These are phyloP conservation scores for Plasmodium yoelii DNA, from an alignment of 169 alveolate species.

Conservation along the genomic window DNA sequence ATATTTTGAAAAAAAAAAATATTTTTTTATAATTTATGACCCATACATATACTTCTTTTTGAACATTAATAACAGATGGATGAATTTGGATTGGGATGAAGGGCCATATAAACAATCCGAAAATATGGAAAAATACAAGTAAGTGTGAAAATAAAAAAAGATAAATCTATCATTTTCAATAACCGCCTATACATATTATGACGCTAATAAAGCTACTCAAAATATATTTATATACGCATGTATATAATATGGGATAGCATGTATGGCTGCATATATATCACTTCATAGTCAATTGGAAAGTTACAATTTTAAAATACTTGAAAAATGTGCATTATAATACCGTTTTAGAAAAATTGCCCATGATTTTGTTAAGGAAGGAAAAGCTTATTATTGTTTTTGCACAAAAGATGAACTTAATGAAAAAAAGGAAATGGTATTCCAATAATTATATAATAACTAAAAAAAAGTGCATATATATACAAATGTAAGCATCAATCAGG, in stretches of 20 bases:
- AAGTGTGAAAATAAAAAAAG: not conserved
- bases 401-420: slow-evolving; percentile 78
- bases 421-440: slow-evolving; percentile 71
- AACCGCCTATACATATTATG: no score
- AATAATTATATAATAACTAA: slow-evolving; percentile 40
- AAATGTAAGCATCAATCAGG: no score
- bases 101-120: slow-evolving; percentile 87
- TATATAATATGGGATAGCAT: not conserved
- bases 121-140: slow-evolving; percentile 37
- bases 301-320: not conserved
- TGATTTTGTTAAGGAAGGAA: slow-evolving; percentile 77
- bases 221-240: not conserved
- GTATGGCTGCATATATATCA: not conserved
- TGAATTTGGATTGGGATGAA: slow-evolving; percentile 86
- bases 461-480: slow-evolving; percentile 24
- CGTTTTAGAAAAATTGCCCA: slow-evolving; percentile 79
- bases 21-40: no score
- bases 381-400: slow-evolving; percentile 88
- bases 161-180: no score
- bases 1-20: no score
- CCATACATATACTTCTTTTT: no score
- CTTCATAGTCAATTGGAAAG: not conserved
- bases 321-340: not conserved
- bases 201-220: no score
- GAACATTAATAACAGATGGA: slow-evolving; percentile 78